Conservation (phyloP, 768 basidiomycete species). For the Daedaleopsis sinensis region DNA sequence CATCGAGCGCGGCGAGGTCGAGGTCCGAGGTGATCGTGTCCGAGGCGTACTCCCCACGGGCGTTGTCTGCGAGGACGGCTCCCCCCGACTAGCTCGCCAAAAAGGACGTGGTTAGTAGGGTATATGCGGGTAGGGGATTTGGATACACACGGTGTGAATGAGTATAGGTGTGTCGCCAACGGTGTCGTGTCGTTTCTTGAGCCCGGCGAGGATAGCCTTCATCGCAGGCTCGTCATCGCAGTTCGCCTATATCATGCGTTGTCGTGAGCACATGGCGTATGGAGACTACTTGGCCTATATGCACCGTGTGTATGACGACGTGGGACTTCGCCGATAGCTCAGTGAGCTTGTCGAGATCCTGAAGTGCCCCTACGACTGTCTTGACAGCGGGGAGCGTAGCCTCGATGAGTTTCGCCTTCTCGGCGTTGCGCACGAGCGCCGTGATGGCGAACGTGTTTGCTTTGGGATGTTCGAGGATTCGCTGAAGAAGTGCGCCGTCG, state of each 20-base stretch:
- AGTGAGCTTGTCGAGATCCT: constrained; percentile 40
- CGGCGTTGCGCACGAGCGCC: constrained; percentile 45
- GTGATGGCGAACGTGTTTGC: constrained; percentile 45
- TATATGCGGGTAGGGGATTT: no score
- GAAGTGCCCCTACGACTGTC: constrained; percentile 18
- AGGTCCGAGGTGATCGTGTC: constrained; percentile 32
- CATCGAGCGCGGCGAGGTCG: neutral
- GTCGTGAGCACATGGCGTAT: no score
- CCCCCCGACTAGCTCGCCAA: neutral
- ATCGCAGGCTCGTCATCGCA: constrained; percentile 49
- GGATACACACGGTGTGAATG: constrained; percentile 67
- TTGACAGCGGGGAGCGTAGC: constrained; percentile 13
- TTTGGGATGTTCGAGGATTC: constrained; percentile 47
- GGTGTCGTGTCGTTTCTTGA: constrained; percentile 46
- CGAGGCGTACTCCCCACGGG: constrained; percentile 41
- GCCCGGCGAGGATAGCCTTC: constrained; percentile 51
- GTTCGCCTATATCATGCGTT: constrained; percentile 37
- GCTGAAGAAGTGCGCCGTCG: constrained; percentile 53
- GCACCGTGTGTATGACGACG: constrained; percentile 27
- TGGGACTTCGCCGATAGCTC: constrained; percentile 45
- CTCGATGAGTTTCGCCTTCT: constrained; percentile 33
- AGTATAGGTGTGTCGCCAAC: constrained; percentile 48
- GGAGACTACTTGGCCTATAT: neutral
- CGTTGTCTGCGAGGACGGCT: constrained; percentile 51
- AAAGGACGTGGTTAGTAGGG: no score